phyloP scores from a whole-genome alignment of 1,284 basidiomycete species.

The Boletus albobrunnescens region DNA sequence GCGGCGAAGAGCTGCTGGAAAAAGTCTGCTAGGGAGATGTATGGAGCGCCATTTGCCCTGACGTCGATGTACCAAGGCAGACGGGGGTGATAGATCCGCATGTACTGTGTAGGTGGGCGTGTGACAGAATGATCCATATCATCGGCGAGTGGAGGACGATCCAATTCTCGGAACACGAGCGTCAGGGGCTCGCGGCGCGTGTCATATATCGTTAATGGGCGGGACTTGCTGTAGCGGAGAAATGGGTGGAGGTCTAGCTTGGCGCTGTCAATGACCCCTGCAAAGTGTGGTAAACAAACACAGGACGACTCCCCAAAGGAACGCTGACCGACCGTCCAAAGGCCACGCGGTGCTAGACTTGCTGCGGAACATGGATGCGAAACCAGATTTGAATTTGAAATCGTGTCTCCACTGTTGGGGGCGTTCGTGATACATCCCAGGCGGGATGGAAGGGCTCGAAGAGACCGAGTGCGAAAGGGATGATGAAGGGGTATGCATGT shows the following conservation, averaged over 20 bases:
- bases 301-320: background rate
- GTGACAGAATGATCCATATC: conserved; percentile 46
- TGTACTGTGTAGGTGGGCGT: conserved; percentile 41
- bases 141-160: conserved; percentile 32
- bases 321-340: conserved; percentile 17
- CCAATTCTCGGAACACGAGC: conserved; percentile 41
- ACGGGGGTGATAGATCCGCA: conserved; percentile 48
- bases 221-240: conserved; percentile 23
- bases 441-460: conserved; percentile 10
- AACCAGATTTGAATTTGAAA: conserved; percentile 33
- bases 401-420: conserved; percentile 30
- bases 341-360: conserved; percentile 15
- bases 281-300: background rate
- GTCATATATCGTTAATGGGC: conserved; percentile 35
- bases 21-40: conserved; percentile 53
- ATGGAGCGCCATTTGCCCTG: conserved; percentile 39
- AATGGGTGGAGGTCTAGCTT: conserved; percentile 26
- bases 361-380: conserved; percentile 32
- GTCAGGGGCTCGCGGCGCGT: conserved; percentile 33
- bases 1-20: conserved; percentile 38
- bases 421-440: conserved; percentile 18
- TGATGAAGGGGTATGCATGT: conserved; percentile 31
- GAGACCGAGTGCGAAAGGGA: conserved; percentile 22
- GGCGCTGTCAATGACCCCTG: conserved; percentile 27
- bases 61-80: conserved; percentile 61